These are phyloP conservation scores for Fusarium euwallaceae DNA, from an alignment of 2,329 filamentous ascomycete species.

Conservation along the genomic window DNA sequence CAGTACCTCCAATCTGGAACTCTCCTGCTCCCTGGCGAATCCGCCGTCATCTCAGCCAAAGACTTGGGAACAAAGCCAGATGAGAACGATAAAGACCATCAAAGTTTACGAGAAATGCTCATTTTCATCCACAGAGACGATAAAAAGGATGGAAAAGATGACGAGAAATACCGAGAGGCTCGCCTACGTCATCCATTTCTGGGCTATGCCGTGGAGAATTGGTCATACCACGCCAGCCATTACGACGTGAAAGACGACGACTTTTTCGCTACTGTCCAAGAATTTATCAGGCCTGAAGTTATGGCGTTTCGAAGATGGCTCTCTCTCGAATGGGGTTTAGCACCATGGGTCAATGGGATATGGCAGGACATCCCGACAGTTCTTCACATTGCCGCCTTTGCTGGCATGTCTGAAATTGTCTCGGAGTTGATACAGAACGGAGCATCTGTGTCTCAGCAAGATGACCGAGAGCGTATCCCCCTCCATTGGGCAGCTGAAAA, in stretches of 20 bases:
- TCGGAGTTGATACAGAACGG: slow-evolving; percentile 12
- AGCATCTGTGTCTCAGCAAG: neutral
- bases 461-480: slow-evolving; percentile 32
- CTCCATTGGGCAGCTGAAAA: slow-evolving; percentile 42
- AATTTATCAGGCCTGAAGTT: slow-evolving; percentile 15
- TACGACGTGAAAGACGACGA: slow-evolving; percentile 35
- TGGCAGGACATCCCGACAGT: slow-evolving; percentile 25
- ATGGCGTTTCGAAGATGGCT: slow-evolving; percentile 36
- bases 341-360: slow-evolving; percentile 6
- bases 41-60: neutral
- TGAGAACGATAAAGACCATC: neutral
- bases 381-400: slow-evolving; percentile 39
- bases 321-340: slow-evolving; percentile 28
- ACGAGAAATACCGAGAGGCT: slow-evolving; percentile 30
- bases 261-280: slow-evolving; percentile 12
- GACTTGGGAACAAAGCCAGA: slow-evolving; percentile 16
- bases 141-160: neutral
- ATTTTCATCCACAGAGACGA: neutral
- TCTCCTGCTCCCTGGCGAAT: slow-evolving; percentile 24
- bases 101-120: neutral
- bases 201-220: slow-evolving; percentile 38
- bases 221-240: slow-evolving; percentile 38
- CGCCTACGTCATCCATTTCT: slow-evolving; percentile 38
- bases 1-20: slow-evolving; percentile 36
- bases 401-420: slow-evolving; percentile 32